Evolutionary conservation across 768 basidiomycete species (phyloP), one percentile per base, ranked within the genome.

Genomic region (Pulveroboletus frians): DNA sequence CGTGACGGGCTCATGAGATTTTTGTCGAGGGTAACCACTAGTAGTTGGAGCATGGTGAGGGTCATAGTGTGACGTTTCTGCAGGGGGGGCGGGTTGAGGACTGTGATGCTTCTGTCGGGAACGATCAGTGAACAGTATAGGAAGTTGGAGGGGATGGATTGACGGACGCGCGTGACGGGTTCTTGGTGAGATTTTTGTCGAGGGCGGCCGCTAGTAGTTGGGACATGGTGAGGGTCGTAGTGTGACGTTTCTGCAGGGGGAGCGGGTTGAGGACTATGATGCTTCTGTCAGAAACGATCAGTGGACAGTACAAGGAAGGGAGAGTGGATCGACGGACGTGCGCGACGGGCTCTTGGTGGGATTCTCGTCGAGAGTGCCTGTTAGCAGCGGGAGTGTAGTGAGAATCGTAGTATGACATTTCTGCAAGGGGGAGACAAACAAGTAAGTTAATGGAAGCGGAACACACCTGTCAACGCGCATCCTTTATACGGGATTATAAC

Each of bases 321-420:
- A 15, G 30, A n/a, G 14, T 3, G 23, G 23, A 26, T 37, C 9
- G 52, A 61, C 71, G 55, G 55, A 79, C 80, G 41, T 77, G 68
- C 23, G 64, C 53, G 17, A 70, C 52, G 39, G 71, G 67, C 9
- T 78, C 73, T 59, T 32, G 13, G 31, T 81, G 77, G 9, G 69
- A 62, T 29, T 29, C 68, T 14, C 13, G 60, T 36, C 68, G 59
- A 35, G 63, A 69, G 60, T 62, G 23, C 23, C 23, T 26, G 23
- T 26, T 26, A 26, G 23, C 23, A 26, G 23, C 56, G 45, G 66
- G 53, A 14, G 31, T 14, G 54, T 64, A 63, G 61, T 71, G 68
- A 7, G 67, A 57, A 55, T 74, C 72, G 67, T 74, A 75, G 63
- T 75, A 75, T 5, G 73, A 68, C 73, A 74, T 75, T 27, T 31